Conservation (phyloP, 1,284 basidiomycete genomes). For the Apiotrichum laibachii region DNA sequence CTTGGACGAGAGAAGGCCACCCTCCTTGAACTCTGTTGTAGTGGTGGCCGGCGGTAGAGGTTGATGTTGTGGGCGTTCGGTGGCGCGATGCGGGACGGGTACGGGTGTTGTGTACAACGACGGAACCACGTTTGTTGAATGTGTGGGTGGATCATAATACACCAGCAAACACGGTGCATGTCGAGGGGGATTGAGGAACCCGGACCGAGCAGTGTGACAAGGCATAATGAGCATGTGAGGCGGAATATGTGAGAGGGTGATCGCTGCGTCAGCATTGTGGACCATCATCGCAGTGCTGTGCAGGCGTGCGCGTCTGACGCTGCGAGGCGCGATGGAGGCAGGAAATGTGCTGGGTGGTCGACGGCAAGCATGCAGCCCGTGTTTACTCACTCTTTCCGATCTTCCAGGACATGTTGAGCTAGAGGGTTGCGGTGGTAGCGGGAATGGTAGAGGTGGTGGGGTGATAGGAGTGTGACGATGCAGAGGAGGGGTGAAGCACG, state of each 20-base stretch:
- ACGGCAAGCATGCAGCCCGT: too few relatives aligned
- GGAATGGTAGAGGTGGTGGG: neutral
- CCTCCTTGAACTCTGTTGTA: conserved; percentile 49
- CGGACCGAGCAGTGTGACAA: conserved; percentile 51
- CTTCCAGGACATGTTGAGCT: conserved; percentile 52
- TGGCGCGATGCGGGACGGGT: neutral
- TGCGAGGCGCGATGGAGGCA: neutral
- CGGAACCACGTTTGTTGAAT: conserved; percentile 2
- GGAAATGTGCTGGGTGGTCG: too few relatives aligned
- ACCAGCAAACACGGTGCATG: neutral
- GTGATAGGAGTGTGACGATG: neutral
- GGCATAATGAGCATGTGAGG: neutral
- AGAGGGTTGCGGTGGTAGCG: neutral
- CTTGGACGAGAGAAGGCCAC: conserved; percentile 37
- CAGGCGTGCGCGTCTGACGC: neutral
- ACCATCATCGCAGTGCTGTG: neutral
- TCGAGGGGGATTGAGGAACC: conserved; percentile 38
- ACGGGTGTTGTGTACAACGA: neutral
- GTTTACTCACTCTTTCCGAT: conserved; percentile 53
- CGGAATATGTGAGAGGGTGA: neutral
- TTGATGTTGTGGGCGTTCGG: neutral
- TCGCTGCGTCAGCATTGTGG: conserved; percentile 15
- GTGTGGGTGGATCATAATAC: neutral
- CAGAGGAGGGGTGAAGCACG: too few relatives aligned
- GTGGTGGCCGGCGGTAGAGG: too few relatives aligned